phyloP scores from a whole-genome alignment of 352 stramenopile species.

The Phytopythium mirpurense region DNA sequence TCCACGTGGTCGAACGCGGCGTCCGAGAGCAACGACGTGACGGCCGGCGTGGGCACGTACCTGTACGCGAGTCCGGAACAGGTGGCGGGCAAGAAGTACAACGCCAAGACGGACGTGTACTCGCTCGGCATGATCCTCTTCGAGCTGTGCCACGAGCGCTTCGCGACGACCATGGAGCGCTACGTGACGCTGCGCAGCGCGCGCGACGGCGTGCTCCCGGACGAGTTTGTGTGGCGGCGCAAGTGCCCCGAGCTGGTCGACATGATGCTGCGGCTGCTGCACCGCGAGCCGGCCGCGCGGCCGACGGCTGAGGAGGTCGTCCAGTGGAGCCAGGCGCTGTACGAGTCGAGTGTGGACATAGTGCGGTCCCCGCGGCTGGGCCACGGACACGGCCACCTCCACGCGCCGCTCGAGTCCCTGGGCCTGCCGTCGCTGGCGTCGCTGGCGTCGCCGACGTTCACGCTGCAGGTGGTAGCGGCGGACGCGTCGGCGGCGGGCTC shows the following conservation, averaged over 20 bases:
- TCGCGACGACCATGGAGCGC: slow-evolving; percentile 87
- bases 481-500: slow-evolving; percentile 29
- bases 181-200: slow-evolving; percentile 77
- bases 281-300: slow-evolving; percentile 40
- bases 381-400: slow-evolving; percentile 12
- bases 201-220: slow-evolving; percentile 63
- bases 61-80: slow-evolving; percentile 89
- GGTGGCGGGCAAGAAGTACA: slow-evolving; percentile 88
- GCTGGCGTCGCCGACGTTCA: slow-evolving; percentile 31
- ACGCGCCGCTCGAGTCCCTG: slow-evolving; percentile 25
- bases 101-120: slow-evolving; percentile 89
- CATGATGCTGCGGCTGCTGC: slow-evolving; percentile 62
- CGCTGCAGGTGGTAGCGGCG: slow-evolving; percentile 61
- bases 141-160: slow-evolving; percentile 86
- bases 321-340: slow-evolving; percentile 72
- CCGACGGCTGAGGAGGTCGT: slow-evolving; percentile 66
- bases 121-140: slow-evolving; percentile 91
- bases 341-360: slow-evolving; percentile 54
- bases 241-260: slow-evolving; percentile 62
- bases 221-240: slow-evolving; percentile 38
- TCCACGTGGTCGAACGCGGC: slow-evolving; percentile 52
- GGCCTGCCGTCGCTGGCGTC: background rate
- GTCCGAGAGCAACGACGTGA: slow-evolving; percentile 80
- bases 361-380: slow-evolving; percentile 43
- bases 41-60: slow-evolving; percentile 86